A percentile compares a stretch with the other conserved stretches of the same genome.
Conservation (phyloP, 371 early-diverging fungal species). For the Enterocytospora artemiae region DNA sequence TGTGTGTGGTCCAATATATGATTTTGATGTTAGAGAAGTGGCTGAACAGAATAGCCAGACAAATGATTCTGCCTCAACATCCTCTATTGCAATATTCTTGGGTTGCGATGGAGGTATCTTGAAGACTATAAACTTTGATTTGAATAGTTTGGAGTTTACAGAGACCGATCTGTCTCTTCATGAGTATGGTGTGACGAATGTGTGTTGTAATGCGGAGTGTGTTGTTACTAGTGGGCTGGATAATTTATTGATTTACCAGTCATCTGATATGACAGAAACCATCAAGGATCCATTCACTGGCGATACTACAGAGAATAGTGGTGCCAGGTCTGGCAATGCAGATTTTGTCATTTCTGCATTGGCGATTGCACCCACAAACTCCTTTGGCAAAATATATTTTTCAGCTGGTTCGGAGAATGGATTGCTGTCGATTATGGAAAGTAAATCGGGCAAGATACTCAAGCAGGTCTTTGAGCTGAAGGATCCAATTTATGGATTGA, state of each 20-base stretch:
- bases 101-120: conserved; percentile 56
- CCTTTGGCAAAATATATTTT: conserved; percentile 44
- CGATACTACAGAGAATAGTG: too few species aligned
- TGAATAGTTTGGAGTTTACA: not conserved
- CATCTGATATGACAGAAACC: conserved; percentile 37
- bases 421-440: conserved; percentile 36
- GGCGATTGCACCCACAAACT: conserved; percentile 31
- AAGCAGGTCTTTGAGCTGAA: conserved; percentile 42
- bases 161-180: conserved; percentile 26
- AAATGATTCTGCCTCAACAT: too few species aligned
- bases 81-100: conserved; percentile 39
- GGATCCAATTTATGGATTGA: conserved; percentile 41
- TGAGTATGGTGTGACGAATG: conserved; percentile 44
- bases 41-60: too few species aligned
- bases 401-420: conserved; percentile 55
- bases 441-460: conserved; percentile 5
- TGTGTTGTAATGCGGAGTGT: conserved; percentile 34
- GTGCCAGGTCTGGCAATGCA: too few species aligned
- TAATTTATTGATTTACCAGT: conserved; percentile 27
- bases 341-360: conserved; percentile 23
- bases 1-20: conserved; percentile 49
- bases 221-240: conserved; percentile 54
- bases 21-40: conserved; percentile 8
- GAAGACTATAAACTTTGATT: conserved; percentile 30
- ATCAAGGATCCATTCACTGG: conserved; percentile 41